A percentile compares a stretch with the other conserved stretches of the same genome.
Evolutionary conservation across 345 rosid genomes (phyloP).

Genomic region (Pugionium cornutum): DNA sequence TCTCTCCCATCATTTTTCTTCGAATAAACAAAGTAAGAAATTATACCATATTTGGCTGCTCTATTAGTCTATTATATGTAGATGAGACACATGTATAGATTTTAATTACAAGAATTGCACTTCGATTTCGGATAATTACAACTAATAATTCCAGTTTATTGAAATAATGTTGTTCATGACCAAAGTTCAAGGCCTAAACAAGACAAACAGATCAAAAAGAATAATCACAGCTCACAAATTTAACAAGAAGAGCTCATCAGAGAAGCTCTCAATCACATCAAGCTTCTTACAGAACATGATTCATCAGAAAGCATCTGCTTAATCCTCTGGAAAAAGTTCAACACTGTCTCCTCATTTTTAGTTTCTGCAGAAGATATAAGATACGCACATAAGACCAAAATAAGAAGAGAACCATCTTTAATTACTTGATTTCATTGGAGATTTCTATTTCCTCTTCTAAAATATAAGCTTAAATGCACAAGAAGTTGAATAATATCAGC

Average conservation of each 20-base stretch:
- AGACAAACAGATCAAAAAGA: neutral
- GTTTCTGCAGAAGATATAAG: conserved; percentile 36
- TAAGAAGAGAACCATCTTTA: conserved; percentile 3
- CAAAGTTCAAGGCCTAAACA: neutral
- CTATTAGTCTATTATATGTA: neutral
- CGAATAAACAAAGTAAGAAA: neutral
- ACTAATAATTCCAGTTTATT: neutral
- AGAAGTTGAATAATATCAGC: neutral
- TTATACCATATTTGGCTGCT: conserved; percentile 3
- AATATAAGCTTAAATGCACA: neutral
- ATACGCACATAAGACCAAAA: conserved; percentile 9
- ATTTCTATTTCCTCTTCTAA: neutral
- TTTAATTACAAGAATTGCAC: neutral
- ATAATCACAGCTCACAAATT: neutral
- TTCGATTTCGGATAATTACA: neutral
- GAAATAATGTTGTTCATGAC: neutral
- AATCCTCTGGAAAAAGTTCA: conserved; percentile 41
- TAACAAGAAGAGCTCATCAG: neutral
- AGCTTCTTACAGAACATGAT: conserved; percentile 17
- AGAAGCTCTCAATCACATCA: conserved; percentile 28
- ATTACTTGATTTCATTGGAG: neutral
- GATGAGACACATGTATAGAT: neutral
- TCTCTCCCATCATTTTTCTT: conserved; percentile 26
- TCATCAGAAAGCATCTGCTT: conserved; percentile 34
- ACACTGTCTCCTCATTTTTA: conserved; percentile 34